Evolutionary conservation across 805 yeast genomes (phyloP).

Genomic region (Candida endomychidarum): DNA sequence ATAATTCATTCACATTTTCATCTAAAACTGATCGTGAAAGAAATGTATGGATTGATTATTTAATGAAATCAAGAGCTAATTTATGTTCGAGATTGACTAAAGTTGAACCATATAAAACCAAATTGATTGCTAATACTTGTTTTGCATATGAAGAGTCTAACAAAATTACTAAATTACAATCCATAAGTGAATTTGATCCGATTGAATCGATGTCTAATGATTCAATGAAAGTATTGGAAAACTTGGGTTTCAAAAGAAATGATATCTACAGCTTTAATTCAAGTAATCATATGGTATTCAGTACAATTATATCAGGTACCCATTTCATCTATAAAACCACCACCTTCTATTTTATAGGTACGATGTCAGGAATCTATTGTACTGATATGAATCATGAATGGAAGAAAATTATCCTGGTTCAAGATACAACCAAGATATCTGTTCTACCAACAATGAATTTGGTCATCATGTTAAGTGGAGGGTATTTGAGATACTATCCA

Average conservation of each 20-base stretch:
- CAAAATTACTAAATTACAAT: constrained; percentile 51
- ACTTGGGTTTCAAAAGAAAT: constrained; percentile 23
- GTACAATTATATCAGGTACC: constrained; percentile 44
- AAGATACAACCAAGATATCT: constrained; percentile 57
- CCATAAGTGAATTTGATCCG: constrained; percentile 53
- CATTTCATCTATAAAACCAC: constrained; percentile 47
- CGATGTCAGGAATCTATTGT: constrained; percentile 62
- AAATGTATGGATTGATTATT: constrained; percentile 51
- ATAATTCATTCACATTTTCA: constrained; percentile 51
- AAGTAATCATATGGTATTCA: constrained; percentile 26
- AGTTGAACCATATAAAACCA: constrained; percentile 55
- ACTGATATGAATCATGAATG: constrained; percentile 49
- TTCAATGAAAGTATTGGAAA: constrained; percentile 20
- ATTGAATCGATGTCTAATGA: constrained; percentile 35
- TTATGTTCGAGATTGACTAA: constrained; percentile 29
- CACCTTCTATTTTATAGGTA: constrained; percentile 55
- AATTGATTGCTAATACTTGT: constrained; percentile 53
- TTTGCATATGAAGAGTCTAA: constrained; percentile 65
- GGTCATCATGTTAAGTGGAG: constrained; percentile 58
- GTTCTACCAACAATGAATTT: constrained; percentile 57
- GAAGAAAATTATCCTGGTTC: constrained; percentile 55
- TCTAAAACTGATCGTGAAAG: constrained; percentile 51
- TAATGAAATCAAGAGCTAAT: constrained; percentile 21
- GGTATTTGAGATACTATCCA: constrained; percentile 58
- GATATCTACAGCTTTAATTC: constrained; percentile 27